Percentiles rank a stretch among this genome's conserved stretches.
Conservation (phyloP, 768 basidiomycete species). For the Macrolepiota fuliginosa region DNA sequence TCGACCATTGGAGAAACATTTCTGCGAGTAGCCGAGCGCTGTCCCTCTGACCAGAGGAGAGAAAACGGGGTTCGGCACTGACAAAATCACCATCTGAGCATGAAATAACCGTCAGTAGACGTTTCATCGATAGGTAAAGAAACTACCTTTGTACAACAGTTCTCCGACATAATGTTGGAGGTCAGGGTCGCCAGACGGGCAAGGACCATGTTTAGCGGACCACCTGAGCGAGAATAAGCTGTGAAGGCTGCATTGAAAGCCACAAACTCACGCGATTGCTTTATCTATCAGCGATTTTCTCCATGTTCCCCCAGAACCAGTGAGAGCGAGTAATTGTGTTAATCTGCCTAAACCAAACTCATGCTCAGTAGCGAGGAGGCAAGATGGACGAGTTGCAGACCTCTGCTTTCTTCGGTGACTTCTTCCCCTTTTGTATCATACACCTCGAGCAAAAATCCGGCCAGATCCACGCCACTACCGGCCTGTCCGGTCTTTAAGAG, state of each 20-base stretch:
- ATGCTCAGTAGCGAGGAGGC: conserved; percentile 15
- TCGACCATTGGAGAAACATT: conserved; percentile 86
- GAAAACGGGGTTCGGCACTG: conserved; percentile 75
- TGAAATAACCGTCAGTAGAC: neutral
- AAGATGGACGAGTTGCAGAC: conserved; percentile 40
- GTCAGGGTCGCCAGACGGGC: conserved; percentile 84
- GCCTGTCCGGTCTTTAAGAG: conserved; percentile 85
- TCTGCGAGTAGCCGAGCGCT: conserved; percentile 84
- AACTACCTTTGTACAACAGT: conserved; percentile 76
- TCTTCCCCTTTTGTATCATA: conserved; percentile 73
- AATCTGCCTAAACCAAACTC: conserved; percentile 58
- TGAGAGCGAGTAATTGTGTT: conserved; percentile 88
- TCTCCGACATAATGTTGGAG: conserved; percentile 92
- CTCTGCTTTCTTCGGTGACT: conserved; percentile 77
- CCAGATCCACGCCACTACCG: conserved; percentile 89
- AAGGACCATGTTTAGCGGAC: conserved; percentile 76
- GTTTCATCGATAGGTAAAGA: neutral
- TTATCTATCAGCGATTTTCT: conserved; percentile 87
- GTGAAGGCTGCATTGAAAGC: conserved; percentile 6
- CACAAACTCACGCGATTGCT: conserved; percentile 66
- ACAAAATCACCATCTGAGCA: conserved; percentile 70
- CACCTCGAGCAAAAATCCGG: conserved; percentile 76
- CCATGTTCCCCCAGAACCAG: conserved; percentile 80
- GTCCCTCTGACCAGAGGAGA: conserved; percentile 86
- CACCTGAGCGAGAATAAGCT: conserved; percentile 53